Evolutionary conservation across 2,329 filamentous ascomycete genomes (phyloP), one percentile per base, ranked within the genome.

Genomic region (Pseudogymnoascus sp.): DNA sequence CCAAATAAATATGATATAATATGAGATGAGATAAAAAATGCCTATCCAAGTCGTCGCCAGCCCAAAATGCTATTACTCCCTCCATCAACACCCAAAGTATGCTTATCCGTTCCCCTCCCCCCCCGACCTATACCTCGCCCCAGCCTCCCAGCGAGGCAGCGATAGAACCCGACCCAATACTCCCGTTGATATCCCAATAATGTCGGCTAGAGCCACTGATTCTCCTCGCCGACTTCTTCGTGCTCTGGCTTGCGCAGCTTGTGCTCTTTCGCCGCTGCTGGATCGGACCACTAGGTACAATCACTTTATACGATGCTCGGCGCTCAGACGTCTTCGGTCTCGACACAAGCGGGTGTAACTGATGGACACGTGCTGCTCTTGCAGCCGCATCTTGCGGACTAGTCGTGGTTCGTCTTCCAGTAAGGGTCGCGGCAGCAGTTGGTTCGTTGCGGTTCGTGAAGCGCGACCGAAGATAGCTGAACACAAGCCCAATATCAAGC

Each of bases 171-270:
- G 89, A 92, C 1, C 89, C 90, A 25, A 91, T 82, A 86, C 92
- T 5, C 86, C 89, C 27, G 8, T 91, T 91, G 66, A 96, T 84
- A 73, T 96, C 92, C 92, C 92, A 97, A 74, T 95, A 97, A 72
- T 96, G 91, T 61, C 91, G 79, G 51, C 87, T 90, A 48, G 89
- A 92, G 35, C 85, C 82, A 66, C 84, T 87, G 68, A 85, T 90
- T 60, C 83, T 79, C 69, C 81, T 80, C 39, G 84, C 86, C 35
- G 85, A 90, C 68, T 87, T 85, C 72, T 88, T 87, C 6, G 90
- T 91, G 74, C 90, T 95, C 75, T 96, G 91, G 71, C 90, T 96
- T 3, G 91, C 91, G 73, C 91, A 96, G 73, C 90, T 95, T 63
- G 85, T 84, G 63, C 80, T 76, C 8, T 77, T 69, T 62, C 71